Base-by-base conservation (phyloP, 306 rosid genomes). In the Cucurbita ficifolia region DNA sequence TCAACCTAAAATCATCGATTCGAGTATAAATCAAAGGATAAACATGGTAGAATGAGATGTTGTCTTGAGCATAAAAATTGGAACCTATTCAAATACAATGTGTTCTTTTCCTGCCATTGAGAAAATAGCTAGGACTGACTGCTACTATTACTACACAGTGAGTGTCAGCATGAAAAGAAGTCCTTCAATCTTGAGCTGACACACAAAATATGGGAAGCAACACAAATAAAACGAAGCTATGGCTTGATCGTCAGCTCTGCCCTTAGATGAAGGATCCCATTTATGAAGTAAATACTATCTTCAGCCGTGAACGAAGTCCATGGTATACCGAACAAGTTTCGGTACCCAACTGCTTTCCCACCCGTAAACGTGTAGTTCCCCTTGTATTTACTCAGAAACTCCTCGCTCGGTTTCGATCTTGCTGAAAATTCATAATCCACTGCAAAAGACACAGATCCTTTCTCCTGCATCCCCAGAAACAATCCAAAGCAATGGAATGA, bases 341-440 rank as follows among this genome's bases (percentile, higher is more conserved):
- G 79, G 75, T 94, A 94, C 24, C 98, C 98, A 7, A 94, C 98
- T 0, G 98, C 98, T 86, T 94, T 94, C 12, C 98, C 97, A 17
- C 98, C 98, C 0, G 97, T 94, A 83, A 94, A 94, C 7, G 90
- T 85, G 82, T 94, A 94, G 78, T 91, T 94, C 29, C 98, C 98
- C 80, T 91, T 94, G 90, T 94, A 94, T 80, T 94, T 94, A 86
- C 97, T 89, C 3, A 83, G 79, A 63, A 90, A 94, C 60, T 90
- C 98, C 69, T 91, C 96, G 0, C 84, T 75, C 52, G 96, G 95
- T 80, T 87, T 89, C 19, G 92, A 86, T 79, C 97, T 83, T 0
- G 97, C 98, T 0, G 97, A 89, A 76, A 94, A 94, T 81, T 94
- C 98, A 18, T 94, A 94, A 80, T 94, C 97, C 49, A 94, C 96